Base-by-base conservation (phyloP, 2,329 filamentous ascomycete genomes). In the Lachnellula occidentalis region DNA sequence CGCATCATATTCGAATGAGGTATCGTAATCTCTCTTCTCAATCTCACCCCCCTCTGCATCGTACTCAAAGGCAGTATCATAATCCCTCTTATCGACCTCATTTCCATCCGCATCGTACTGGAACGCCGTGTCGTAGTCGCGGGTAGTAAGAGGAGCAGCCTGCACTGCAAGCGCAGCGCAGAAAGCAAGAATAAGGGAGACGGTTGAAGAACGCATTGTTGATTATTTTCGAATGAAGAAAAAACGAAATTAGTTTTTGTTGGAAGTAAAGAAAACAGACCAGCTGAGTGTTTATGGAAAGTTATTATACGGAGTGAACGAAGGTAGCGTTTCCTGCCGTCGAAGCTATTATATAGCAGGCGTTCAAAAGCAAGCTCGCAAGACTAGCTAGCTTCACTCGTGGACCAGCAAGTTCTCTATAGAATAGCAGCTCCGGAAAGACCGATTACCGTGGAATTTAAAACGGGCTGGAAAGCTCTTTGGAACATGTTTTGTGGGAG, bases 171-270 rank as follows among this genome's bases (percentile, higher is more conserved):
- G 42, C 24, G 57, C 54, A 53, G 61, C 56, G 48, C 61, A 64
- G 45, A 66, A 62, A 53, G 60, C 58, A 55, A 66, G 39, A 43
- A 64, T 61, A 17, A 64, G 37, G 48, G 61, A 59, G 34, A 58
- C 58, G n/a, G 58, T 63, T 19, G 61, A 61, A 22, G 58, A 55
- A 59, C 61, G 61, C 63, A 65, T 65, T 8, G 51, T 60, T 54
- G 46, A 48, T 45, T 51, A 19, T 19, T 15, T 22, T 43, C 19
- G 19, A 17, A 43, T 2, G 41, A 3, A 22, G 3, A 31, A 3
- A 22, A 3, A 31, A 31, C 2, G 21, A 21, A 14, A 39, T 24
- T 45, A 22, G 22, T 36, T 45, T 31, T 41, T 50, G 52, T 19
- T 43, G 15, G 21, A 47, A 37, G 47, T 51, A 34, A 31, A 48